Percentiles rank a stretch among this genome's conserved stretches.
Evolutionary conservation across 768 basidiomycete species (phyloP).

Genomic region (Agaricus blazei): DNA sequence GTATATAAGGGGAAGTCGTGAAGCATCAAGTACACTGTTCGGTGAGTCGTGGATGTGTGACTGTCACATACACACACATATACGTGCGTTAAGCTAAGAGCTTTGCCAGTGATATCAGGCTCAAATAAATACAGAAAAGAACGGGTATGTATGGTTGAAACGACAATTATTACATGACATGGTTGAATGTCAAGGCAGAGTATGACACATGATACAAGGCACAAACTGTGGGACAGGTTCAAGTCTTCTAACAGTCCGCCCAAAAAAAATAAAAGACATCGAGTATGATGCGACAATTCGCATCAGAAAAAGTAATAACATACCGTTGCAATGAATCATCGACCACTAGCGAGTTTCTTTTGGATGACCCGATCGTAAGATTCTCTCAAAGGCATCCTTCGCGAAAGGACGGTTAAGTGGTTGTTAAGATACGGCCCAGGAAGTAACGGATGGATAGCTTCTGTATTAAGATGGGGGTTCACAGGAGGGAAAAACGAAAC

Average conservation of each 20-base stretch:
- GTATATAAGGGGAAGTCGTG: slow-evolving; percentile 6
- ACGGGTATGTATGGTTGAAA: too few relatives aligned
- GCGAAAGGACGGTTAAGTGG: slow-evolving; percentile 63
- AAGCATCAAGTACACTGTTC: neutral
- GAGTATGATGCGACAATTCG: neutral
- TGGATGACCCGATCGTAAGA: slow-evolving; percentile 61
- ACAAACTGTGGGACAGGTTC: too few relatives aligned
- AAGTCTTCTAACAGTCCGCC: too few relatives aligned
- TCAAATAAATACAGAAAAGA: neutral
- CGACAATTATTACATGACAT: too few relatives aligned
- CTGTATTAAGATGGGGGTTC: slow-evolving; percentile 49
- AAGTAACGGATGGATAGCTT: slow-evolving; percentile 63
- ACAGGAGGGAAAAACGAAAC: slow-evolving; percentile 60
- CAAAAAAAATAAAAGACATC: too few relatives aligned
- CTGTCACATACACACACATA: neutral
- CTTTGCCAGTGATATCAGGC: neutral
- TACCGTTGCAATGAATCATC: slow-evolving; percentile 10
- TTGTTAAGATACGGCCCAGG: slow-evolving; percentile 68
- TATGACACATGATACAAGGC: neutral
- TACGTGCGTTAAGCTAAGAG: neutral
- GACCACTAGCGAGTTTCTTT: slow-evolving; percentile 41
- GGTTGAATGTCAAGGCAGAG: too few relatives aligned
- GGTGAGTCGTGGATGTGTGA: neutral
- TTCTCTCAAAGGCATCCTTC: slow-evolving; percentile 64
- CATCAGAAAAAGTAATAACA: neutral